Percentiles rank a stretch among this genome's conserved stretches.
These are phyloP conservation scores for Microcera coccophila DNA, from an alignment of 2,329 filamentous ascomycete genomes.

Conservation along the genomic window DNA sequence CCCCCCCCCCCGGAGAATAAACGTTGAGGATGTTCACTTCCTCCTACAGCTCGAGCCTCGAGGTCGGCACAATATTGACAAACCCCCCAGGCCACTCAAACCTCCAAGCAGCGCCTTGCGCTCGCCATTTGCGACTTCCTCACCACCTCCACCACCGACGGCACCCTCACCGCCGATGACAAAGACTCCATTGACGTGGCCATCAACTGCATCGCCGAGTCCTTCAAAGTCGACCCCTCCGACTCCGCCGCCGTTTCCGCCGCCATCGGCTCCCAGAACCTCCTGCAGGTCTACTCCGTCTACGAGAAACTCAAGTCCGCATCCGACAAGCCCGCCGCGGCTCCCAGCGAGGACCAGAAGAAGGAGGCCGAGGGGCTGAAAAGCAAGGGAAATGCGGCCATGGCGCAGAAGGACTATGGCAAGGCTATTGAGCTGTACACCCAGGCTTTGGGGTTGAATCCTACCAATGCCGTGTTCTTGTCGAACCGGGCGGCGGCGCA, in stretches of 20 bases:
- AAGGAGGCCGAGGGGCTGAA: slow-evolving; percentile 86
- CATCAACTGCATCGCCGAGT: slow-evolving; percentile 88
- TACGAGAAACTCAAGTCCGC: slow-evolving; percentile 84
- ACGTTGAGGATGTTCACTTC: no score
- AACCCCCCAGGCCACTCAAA: slow-evolving; percentile 32
- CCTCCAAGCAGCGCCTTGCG: slow-evolving; percentile 78
- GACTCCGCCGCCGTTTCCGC: slow-evolving; percentile 69
- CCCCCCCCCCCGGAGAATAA: no score
- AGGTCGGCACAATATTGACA: neutral
- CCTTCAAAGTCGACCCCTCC: slow-evolving; percentile 88
- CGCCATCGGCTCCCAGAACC: slow-evolving; percentile 80
- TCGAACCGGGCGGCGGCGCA: slow-evolving; percentile 96
- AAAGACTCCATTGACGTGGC: slow-evolving; percentile 92
- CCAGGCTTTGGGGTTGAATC: slow-evolving; percentile 74
- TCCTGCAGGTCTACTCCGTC: slow-evolving; percentile 87
- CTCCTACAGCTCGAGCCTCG: no score
- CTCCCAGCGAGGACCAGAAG: slow-evolving; percentile 55
- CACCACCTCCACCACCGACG: slow-evolving; percentile 75
- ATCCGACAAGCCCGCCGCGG: slow-evolving; percentile 40
- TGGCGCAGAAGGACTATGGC: slow-evolving; percentile 88
- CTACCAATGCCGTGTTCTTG: slow-evolving; percentile 90
- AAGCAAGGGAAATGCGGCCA: slow-evolving; percentile 85
- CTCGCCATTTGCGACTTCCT: slow-evolving; percentile 98
- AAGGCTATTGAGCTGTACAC: slow-evolving; percentile 83
- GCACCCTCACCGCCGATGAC: slow-evolving; percentile 83